These are phyloP conservation scores for Nepenthes gracilis DNA, from an alignment of 148 eudicot genomes.

Conservation along the genomic window DNA sequence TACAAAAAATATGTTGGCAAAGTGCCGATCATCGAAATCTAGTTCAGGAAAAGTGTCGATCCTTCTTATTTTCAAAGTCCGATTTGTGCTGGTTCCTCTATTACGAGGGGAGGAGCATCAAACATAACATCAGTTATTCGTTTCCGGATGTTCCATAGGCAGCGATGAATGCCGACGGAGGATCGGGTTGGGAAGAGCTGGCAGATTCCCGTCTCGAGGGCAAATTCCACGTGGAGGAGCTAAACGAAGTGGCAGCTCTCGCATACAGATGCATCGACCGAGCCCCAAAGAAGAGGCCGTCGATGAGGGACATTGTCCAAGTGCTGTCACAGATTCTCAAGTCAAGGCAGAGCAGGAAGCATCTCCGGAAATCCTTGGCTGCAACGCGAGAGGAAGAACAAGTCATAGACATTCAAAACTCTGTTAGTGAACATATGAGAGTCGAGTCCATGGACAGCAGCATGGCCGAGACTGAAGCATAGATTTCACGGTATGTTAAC, in stretches of 20 bases:
- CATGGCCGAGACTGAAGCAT: too few species aligned
- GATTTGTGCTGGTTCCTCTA: too few species aligned
- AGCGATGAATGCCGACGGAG: conserved; percentile 77
- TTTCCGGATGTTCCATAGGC: conserved; percentile 36
- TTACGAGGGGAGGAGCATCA: too few species aligned
- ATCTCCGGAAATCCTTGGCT: conserved; percentile 24
- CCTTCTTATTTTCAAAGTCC: too few species aligned
- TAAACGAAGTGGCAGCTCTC: conserved; percentile 66
- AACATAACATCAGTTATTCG: too few species aligned
- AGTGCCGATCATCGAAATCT: too few species aligned
- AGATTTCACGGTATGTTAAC: too few species aligned
- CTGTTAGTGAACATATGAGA: conserved; percentile 27
- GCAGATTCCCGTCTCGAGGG: conserved; percentile 71
- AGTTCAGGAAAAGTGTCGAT: too few species aligned
- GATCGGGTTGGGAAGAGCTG: conserved; percentile 89
- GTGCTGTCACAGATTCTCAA: conserved; percentile 52
- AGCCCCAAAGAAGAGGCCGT: conserved; percentile 57
- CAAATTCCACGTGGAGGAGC: conserved; percentile 52
- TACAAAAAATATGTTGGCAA: too few species aligned
- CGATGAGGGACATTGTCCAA: conserved; percentile 88
- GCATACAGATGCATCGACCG: conserved; percentile 74
- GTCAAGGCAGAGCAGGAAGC: conserved; percentile 35
- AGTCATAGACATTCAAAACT: conserved; percentile 21
- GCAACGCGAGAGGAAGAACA: conserved; percentile 40
- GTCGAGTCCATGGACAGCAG: conserved; percentile 57